These are phyloP conservation scores for Fusarium keratoplasticum DNA, from an alignment of 2,329 filamentous ascomycete genomes.

Conservation along the genomic window DNA sequence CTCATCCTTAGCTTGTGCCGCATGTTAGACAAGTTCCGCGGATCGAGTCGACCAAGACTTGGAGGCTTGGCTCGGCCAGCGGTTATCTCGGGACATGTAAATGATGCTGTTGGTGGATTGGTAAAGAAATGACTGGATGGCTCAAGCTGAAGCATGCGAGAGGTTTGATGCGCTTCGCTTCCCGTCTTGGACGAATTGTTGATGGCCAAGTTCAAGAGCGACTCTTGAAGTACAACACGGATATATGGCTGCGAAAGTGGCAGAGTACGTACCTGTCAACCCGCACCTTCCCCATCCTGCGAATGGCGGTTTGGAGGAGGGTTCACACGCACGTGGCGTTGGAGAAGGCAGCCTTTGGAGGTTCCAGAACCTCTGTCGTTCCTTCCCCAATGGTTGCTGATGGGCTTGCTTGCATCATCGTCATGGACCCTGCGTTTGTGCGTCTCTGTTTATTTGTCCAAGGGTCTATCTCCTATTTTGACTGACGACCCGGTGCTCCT, in stretches of 20 bases:
- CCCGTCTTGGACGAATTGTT: neutral
- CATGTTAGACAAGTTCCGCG: constrained; percentile 10
- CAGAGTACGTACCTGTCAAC: neutral
- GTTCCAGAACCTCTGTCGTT: constrained; percentile 1
- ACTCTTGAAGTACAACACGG: neutral
- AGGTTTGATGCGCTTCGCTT: neutral
- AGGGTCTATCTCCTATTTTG: neutral
- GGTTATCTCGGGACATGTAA: neutral
- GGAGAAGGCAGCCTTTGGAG: neutral
- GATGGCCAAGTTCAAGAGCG: neutral
- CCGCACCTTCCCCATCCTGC: neutral
- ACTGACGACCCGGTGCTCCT: neutral
- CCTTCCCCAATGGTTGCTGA: constrained; percentile 14
- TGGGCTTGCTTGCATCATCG: constrained; percentile 1
- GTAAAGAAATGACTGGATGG: neutral
- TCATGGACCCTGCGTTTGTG: constrained; percentile 6
- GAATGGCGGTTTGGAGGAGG: neutral
- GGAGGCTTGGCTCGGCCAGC: neutral
- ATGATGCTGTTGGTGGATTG: neutral
- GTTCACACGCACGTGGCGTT: constrained; percentile 16
- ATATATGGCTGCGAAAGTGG: neutral
- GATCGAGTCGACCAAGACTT: constrained; percentile 6
- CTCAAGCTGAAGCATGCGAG: neutral
- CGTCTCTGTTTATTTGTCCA: constrained; percentile 15
- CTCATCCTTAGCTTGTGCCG: constrained; percentile 6